Evolutionary conservation across 805 yeast species (phyloP).

Genomic region (Candida boidinii): DNA sequence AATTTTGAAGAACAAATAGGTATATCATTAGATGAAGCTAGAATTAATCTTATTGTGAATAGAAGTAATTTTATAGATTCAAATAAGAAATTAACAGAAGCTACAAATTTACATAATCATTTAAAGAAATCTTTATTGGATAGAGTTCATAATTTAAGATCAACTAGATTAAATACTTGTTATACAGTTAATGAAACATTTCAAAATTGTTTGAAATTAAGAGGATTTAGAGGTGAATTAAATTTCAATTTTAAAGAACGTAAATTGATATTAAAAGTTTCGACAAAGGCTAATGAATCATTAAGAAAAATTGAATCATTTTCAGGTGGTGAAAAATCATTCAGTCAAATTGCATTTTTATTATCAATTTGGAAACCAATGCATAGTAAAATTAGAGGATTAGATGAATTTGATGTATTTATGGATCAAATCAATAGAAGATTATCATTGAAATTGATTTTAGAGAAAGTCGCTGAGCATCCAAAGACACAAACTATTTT

Average conservation of each 20-base stretch:
- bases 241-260: conserved; percentile 48
- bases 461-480: conserved; percentile 55
- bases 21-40: conserved; percentile 46
- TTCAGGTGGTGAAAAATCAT: conserved; percentile 96
- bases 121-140: conserved; percentile 29
- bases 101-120: conserved; percentile 20
- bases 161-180: conserved; percentile 32
- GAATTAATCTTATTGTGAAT: conserved; percentile 34
- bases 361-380: conserved; percentile 90
- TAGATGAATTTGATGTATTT: conserved; percentile 95
- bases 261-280: conserved; percentile 48
- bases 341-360: conserved; percentile 80
- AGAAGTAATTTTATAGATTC: conserved; percentile 36
- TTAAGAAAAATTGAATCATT: conserved; percentile 70
- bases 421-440: conserved; percentile 92
- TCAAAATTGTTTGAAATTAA: conserved; percentile 46
- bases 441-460: conserved; percentile 65
- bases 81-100: conserved; percentile 27
- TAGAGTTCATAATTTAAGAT: conserved; percentile 33
- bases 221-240: conserved; percentile 72
- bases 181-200: conserved; percentile 46
- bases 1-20: conserved; percentile 48
- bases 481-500: conserved; percentile 79
- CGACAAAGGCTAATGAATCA: conserved; percentile 49
- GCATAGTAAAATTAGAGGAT: conserved; percentile 79